Base-by-base conservation (phyloP, 2,329 filamentous ascomycete genomes). In the Fonsecaea pedrosoi region DNA sequence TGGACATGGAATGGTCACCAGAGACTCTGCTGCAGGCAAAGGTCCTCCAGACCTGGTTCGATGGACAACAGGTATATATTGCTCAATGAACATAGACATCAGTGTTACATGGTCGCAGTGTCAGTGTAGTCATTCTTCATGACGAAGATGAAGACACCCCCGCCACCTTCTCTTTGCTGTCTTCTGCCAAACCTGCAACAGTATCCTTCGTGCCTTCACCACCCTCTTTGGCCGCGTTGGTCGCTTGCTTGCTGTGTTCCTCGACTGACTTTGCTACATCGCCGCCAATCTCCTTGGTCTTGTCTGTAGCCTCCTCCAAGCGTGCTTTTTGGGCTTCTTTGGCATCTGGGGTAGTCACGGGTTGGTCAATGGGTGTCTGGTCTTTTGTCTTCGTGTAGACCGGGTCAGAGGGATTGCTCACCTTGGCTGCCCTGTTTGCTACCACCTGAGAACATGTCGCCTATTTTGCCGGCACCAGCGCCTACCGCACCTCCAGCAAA, bases 41-140 rank as follows among this genome's bases (percentile, higher is more conserved):
- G 67, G 77, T 83, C 0, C 67, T 62, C 37, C 75, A 83, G 73
- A 84, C 82, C 3, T 84, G 82, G 81, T 81, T 81, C 70, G 74
- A 72, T 18, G 82, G 82, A 1, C 69, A 69, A 66, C 77, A 71
- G 66, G 76, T 78, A 2, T 79, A 68, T 69, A 66, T 72, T 61
- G 66, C 62, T 30, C 25, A 50, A 40, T 48, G 10, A 65, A 21
- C 15, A 34, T 7, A 54, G 21, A 12, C 15, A 54, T 54, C 40
- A 9, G 18, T 21, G 35, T n/a, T 56, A 18, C 40, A 55, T 21
- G 35, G n/a, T 8, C 48, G 45, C 54, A 54, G 10, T 8, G 25
- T 32, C 13, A 15, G 7, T 45, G 30, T 15, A 38, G 37, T 35
- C 30, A 12, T 2, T 56, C 37, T 37, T 63, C 38, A 65, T 34